Percentiles rank a stretch among this genome's conserved stretches.
phyloP scores from a whole-genome alignment of 2,329 filamentous ascomycete genomes.

The Paraphaeosphaeria minitans region DNA sequence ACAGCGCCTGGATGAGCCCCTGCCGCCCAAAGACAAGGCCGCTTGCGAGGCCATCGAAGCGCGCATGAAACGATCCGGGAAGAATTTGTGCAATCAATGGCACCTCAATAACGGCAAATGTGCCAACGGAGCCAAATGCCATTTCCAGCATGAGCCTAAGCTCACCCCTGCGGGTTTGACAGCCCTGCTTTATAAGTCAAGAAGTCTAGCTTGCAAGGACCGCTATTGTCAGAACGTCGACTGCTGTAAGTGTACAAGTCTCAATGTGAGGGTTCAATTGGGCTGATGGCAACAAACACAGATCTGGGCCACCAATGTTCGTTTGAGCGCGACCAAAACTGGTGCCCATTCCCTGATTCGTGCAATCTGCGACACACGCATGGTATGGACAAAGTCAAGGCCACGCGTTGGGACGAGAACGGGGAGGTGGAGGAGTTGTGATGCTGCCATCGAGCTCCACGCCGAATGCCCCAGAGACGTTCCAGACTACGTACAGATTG shows the following conservation, averaged over 20 bases:
- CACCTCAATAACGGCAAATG: slow-evolving; percentile 46
- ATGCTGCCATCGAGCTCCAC: background rate
- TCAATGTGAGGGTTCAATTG: background rate
- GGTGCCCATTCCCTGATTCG: slow-evolving; percentile 40
- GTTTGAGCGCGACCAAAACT: slow-evolving; percentile 44
- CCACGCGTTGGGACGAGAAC: slow-evolving; percentile 31
- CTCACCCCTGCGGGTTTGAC: slow-evolving; percentile 45
- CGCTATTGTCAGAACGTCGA: slow-evolving; percentile 48
- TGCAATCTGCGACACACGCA: slow-evolving; percentile 50
- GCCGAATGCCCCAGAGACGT: no score
- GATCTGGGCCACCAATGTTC: slow-evolving; percentile 49
- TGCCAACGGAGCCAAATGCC: slow-evolving; percentile 47
- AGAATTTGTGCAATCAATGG: slow-evolving; percentile 44
- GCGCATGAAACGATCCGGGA: slow-evolving; percentile 37
- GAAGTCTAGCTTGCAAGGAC: slow-evolving; percentile 47
- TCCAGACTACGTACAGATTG: background rate
- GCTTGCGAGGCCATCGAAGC: slow-evolving; percentile 32
- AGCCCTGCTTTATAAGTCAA: slow-evolving; percentile 50
- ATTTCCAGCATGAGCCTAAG: slow-evolving; percentile 50
- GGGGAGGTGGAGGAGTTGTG: slow-evolving; percentile 23
- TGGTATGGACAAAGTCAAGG: slow-evolving; percentile 46
- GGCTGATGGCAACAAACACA: slow-evolving; percentile 17
- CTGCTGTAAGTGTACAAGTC: slow-evolving; percentile 42
- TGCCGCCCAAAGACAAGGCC: slow-evolving; percentile 38
- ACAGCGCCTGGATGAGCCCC: slow-evolving; percentile 49